phyloP scores from a whole-genome alignment of 768 basidiomycete genomes.

The Leccinum imitatum region DNA sequence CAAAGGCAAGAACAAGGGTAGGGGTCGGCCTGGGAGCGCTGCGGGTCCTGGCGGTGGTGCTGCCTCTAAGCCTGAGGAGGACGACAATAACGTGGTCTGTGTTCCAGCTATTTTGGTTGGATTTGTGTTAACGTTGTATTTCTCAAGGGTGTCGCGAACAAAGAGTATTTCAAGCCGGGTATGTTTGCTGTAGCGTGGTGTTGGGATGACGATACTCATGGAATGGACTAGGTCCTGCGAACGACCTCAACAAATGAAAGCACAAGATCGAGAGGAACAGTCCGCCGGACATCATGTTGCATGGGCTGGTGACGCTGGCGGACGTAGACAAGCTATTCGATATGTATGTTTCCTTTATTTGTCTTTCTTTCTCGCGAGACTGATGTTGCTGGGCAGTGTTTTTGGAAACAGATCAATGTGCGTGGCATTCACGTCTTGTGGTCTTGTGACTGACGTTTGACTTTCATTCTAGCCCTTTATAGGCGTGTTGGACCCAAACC shows the following conservation, averaged over 20 bases:
- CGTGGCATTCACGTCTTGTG: slow-evolving; percentile 19
- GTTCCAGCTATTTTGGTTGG: background rate
- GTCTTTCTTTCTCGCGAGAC: background rate
- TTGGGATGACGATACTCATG: background rate
- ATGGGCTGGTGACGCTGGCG: slow-evolving; percentile 71
- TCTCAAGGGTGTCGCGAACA: slow-evolving; percentile 74
- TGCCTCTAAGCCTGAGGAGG: slow-evolving; percentile 39
- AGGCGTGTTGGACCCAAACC: slow-evolving; percentile 73
- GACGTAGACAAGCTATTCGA: slow-evolving; percentile 85
- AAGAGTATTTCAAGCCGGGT: slow-evolving; percentile 80
- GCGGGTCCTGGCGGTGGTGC: slow-evolving; percentile 6
- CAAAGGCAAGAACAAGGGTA: slow-evolving; percentile 41
- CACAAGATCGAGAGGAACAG: slow-evolving; percentile 74
- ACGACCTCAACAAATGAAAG: slow-evolving; percentile 66
- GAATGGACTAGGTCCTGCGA: slow-evolving; percentile 56
- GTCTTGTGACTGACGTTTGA: slow-evolving; percentile 1
- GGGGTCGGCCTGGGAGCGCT: slow-evolving; percentile 29
- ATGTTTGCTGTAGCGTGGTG: background rate
- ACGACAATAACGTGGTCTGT: slow-evolving; percentile 65
- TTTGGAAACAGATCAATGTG: slow-evolving; percentile 70
- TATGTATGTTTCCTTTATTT: slow-evolving; percentile 55
- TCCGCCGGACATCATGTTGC: slow-evolving; percentile 79
- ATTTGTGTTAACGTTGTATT: slow-evolving; percentile 12
- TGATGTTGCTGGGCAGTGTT: slow-evolving; percentile 44
- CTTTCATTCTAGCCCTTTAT: slow-evolving; percentile 49